A percentile compares a stretch with the other conserved stretches of the same genome.
phyloP scores from a whole-genome alignment of 805 yeast genomes.

The Kazachstania viticola region DNA sequence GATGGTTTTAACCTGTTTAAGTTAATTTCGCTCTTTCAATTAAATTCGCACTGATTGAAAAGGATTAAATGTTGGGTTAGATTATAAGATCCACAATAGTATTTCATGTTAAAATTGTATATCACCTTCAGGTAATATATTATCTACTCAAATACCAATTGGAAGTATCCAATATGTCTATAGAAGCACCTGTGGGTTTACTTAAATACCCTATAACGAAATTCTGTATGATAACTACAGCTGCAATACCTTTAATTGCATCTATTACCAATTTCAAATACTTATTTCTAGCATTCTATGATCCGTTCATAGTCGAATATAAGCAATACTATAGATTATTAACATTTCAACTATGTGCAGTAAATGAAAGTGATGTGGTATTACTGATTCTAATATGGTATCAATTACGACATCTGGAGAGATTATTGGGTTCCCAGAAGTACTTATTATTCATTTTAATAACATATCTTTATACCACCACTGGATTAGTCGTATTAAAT shows the following conservation, averaged over 20 bases:
- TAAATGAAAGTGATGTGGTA: constrained; percentile 49
- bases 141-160: too few species aligned
- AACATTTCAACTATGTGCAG: constrained; percentile 39
- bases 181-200: constrained; percentile 10
- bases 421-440: constrained; percentile 45
- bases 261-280: constrained; percentile 20
- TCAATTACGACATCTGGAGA: constrained; percentile 43
- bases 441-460: constrained; percentile 37
- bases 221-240: constrained; percentile 17
- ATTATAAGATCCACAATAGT: too few species aligned
- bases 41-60: too few species aligned
- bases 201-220: constrained; percentile 21
- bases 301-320: constrained; percentile 45
- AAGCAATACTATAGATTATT: constrained; percentile 46
- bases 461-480: constrained; percentile 37
- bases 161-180: constrained; percentile 13
- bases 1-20: too few species aligned
- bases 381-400: constrained; percentile 35
- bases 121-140: too few species aligned
- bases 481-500: constrained; percentile 28
- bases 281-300: constrained; percentile 18
- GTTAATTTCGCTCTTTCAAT: too few species aligned
- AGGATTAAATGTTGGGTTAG: too few species aligned
- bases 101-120: too few species aligned
- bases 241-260: constrained; percentile 18